Conservation (phyloP, 441 rosid species). For the Isatis lusitanica region DNA sequence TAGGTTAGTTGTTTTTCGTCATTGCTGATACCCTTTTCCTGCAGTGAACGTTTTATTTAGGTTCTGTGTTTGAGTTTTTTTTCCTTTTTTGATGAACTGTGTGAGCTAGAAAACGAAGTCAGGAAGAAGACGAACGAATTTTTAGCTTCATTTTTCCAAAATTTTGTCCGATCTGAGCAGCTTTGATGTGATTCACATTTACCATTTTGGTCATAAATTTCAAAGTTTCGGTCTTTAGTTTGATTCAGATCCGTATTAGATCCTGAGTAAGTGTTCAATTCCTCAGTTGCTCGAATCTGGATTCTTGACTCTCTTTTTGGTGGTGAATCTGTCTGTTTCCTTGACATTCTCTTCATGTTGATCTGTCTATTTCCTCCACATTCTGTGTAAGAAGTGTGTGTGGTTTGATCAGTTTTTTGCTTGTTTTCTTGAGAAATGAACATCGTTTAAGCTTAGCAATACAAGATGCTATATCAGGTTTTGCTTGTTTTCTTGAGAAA, state of each 20-base stretch:
- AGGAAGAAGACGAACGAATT: neutral
- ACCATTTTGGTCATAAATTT: neutral
- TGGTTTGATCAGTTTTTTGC: neutral
- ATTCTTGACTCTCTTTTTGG: neutral
- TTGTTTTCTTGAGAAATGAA: neutral
- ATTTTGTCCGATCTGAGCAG: slow-evolving; percentile 10
- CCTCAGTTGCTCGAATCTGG: slow-evolving; percentile 1
- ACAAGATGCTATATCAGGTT: too few relatives aligned
- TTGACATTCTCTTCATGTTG: neutral
- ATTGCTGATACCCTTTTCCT: too few relatives aligned
- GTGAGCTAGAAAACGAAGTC: neutral
- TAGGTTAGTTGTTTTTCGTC: too few relatives aligned
- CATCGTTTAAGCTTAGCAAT: neutral
- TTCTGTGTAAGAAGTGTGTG: too few relatives aligned
- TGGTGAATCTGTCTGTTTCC: neutral
- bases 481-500: too few relatives aligned
- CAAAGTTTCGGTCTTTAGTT: neutral
- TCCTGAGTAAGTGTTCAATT: neutral
- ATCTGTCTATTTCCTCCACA: too few relatives aligned
- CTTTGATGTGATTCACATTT: slow-evolving; percentile 18
- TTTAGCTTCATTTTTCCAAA: neutral
- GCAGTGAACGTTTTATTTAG: too few relatives aligned
- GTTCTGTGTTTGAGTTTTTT: neutral
- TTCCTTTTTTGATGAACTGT: too few relatives aligned
- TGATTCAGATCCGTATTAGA: slow-evolving; percentile 16